Evolutionary conservation across 1,139 yeast genomes (phyloP).

Genomic region (Saccharomyces hybrid): DNA sequence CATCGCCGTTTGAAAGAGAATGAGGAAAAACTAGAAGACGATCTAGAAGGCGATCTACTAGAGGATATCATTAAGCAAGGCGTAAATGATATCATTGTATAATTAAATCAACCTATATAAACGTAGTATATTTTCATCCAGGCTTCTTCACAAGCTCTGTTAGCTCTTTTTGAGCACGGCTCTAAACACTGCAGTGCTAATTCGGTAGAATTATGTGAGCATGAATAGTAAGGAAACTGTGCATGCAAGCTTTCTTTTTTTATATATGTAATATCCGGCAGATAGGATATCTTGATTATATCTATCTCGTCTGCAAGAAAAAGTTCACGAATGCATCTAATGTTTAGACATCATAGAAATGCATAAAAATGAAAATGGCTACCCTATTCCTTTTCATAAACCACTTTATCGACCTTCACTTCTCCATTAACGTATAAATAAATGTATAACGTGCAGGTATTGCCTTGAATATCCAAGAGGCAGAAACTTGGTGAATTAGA

Average conservation of each 20-base stretch:
- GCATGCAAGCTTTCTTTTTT: not conserved
- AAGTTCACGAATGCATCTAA: not conserved
- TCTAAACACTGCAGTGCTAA: not conserved
- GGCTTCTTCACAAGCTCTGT: not conserved
- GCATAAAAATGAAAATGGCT: not conserved
- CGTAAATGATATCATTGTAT: slow-evolving; percentile 20
- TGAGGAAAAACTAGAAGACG: slow-evolving; percentile 42
- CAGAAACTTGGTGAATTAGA: slow-evolving; percentile 80
- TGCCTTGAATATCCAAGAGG: slow-evolving; percentile 72
- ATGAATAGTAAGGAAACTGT: not conserved
- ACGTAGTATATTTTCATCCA: not conserved
- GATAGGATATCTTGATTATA: not conserved
- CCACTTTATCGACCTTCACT: slow-evolving; percentile 86
- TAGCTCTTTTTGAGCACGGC: not conserved
- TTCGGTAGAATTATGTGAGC: not conserved
- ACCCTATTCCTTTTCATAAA: slow-evolving; percentile 53
- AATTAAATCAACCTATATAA: not conserved
- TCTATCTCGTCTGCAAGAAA: not conserved
- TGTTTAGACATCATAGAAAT: not conserved
- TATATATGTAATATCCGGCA: not conserved
- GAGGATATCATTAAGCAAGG: slow-evolving; percentile 31
- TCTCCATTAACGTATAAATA: slow-evolving; percentile 76
- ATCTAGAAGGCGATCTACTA: slow-evolving; percentile 25
- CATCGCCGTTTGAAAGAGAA: slow-evolving; percentile 13
- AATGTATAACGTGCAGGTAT: slow-evolving; percentile 72